A percentile compares a stretch with the other conserved stretches of the same genome.
phyloP scores from a whole-genome alignment of 768 basidiomycete genomes.

The Lentinula sp. region DNA sequence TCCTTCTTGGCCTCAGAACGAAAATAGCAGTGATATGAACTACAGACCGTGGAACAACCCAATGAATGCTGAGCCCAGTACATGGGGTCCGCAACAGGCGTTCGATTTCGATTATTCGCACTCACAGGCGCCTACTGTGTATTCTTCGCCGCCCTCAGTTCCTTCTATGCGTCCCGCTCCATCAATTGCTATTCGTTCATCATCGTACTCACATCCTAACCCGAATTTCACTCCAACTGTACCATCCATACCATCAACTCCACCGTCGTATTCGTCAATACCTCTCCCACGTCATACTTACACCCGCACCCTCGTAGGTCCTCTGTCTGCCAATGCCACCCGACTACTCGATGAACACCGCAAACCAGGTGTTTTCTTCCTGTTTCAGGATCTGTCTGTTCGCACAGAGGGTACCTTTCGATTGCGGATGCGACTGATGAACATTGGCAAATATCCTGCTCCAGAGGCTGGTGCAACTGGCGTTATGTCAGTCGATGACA shows the following conservation, averaged over 20 bases:
- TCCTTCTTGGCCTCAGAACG: slow-evolving; percentile 17
- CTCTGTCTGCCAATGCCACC: slow-evolving; percentile 81
- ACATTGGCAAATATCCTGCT: slow-evolving; percentile 76
- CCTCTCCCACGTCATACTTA: slow-evolving; percentile 64
- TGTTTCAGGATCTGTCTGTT: slow-evolving; percentile 91
- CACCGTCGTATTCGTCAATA: slow-evolving; percentile 15
- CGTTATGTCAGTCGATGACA: slow-evolving; percentile 42
- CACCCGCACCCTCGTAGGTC: slow-evolving; percentile 86
- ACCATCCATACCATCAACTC: slow-evolving; percentile 12
- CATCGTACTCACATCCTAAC: not conserved
- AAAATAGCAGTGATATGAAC: slow-evolving; percentile 1
- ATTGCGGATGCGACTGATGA: slow-evolving; percentile 82
- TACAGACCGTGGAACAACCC: slow-evolving; percentile 5
- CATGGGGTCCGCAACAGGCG: not conserved
- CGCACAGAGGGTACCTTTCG: slow-evolving; percentile 90
- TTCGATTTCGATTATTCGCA: not conserved
- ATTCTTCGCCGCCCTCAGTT: not conserved
- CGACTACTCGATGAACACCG: slow-evolving; percentile 81
- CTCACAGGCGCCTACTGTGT: not conserved
- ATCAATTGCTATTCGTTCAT: not conserved
- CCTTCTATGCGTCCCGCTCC: not conserved
- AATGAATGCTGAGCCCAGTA: not conserved
- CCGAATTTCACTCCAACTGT: not conserved
- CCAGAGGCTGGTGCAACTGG: slow-evolving; percentile 61
- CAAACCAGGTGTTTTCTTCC: slow-evolving; percentile 86